A percentile compares a stretch with the other conserved stretches of the same genome.
Conservation (phyloP, 225 moss, liverwort and hornwort genomes). For the Physcomitrium patens region DNA sequence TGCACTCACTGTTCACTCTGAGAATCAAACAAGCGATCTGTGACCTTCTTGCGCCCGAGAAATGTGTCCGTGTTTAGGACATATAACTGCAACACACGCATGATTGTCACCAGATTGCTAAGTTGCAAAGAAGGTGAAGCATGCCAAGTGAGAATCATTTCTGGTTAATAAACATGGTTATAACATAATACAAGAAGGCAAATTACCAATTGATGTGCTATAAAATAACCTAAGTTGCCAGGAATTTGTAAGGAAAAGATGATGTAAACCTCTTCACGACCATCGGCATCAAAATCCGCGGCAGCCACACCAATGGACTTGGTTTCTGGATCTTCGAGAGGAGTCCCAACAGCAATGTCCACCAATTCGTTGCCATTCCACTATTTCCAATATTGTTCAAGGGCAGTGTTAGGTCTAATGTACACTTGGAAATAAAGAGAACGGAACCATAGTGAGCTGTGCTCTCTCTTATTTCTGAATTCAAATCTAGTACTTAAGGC, state of each 20-base stretch:
- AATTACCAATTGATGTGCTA: neutral
- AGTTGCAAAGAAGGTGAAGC: neutral
- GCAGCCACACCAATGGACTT: conserved; percentile 94
- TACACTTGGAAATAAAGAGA: neutral
- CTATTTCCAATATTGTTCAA: conserved; percentile 42
- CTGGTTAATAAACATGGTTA: neutral
- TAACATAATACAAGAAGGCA: conserved; percentile 13
- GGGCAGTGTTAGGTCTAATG: neutral
- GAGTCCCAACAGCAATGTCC: conserved; percentile 68
- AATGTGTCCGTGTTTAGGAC: conserved; percentile 92
- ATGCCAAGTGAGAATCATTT: neutral
- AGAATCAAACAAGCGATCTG: conserved; percentile 79
- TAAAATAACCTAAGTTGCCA: neutral
- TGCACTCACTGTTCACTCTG: conserved; percentile 72
- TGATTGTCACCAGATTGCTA: neutral
- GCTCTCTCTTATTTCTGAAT: neutral
- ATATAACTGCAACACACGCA: conserved; percentile 70
- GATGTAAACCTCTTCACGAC: conserved; percentile 75
- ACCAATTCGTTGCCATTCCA: conserved; percentile 91
- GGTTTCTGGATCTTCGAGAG: conserved; percentile 76
- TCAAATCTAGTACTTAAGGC: neutral
- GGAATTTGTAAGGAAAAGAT: neutral
- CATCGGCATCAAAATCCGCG: conserved; percentile 88
- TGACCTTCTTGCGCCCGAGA: conserved; percentile 83
- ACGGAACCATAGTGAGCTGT: neutral